Evolutionary conservation across 78 protist species (phyloP), one percentile per base, ranked within the genome.

Genomic region (Pigoraptor vietnamica): DNA sequence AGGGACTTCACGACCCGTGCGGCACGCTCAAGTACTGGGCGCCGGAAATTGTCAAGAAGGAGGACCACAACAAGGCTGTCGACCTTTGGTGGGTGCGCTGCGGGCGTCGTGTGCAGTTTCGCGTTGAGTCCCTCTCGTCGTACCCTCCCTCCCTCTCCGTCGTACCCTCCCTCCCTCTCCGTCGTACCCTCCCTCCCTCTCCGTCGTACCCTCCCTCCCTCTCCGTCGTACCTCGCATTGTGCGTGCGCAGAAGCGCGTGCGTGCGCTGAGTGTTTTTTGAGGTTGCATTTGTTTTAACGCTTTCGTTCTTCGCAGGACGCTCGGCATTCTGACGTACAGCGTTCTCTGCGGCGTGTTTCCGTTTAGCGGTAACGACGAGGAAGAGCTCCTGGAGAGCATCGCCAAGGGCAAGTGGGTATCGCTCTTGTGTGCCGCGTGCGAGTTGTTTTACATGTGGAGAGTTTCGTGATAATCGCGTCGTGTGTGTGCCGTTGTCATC

Each of bases 21-120:
- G 88, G 88, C 9, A 83, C 88, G 25, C 23, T 34, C 88, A 83
- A 83, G 88, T 83, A 34, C 88, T 83, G 88, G 88, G 88, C 88
- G 6, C 88, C 88, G 23, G 88, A 83, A 35, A 35, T 83, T 10
- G 39, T 35, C 38, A 32, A 35, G 39, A 9, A 35, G 23, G 88
- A 29, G 24, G 88, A 35, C 39, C 88, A 83, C 88, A 2, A 32
- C 38, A 35, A 32, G 88, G 34, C 88, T 10, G 88, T 34, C 25
- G 88, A 83, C 88, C 9, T 83, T 6, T 83, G 88, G 88, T 83
- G 24, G n/a, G 38, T 48, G n/a, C n/a, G n/a, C n/a, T n/a, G n/a
- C n/a, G n/a, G n/a, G n/a, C n/a, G n/a, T n/a, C n/a, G n/a, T n/a
- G n/a, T n/a, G n/a, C n/a, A n/a, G n/a, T n/a, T n/a, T n/a, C n/a